Base-by-base conservation (phyloP, 2,329 filamentous ascomycete genomes). In the Hymenoscyphus salicellus region DNA sequence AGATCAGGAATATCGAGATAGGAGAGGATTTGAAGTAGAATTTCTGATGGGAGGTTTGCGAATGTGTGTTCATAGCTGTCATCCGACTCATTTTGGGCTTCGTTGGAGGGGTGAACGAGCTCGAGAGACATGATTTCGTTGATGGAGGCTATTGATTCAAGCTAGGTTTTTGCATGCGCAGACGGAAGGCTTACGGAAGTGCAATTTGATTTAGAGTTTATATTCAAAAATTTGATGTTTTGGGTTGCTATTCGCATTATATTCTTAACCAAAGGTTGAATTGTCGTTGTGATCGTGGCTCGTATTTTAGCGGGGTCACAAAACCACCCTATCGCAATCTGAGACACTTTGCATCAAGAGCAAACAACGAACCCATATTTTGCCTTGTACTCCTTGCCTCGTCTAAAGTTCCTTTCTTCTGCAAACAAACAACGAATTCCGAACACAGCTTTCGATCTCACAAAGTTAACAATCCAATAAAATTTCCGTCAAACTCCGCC, bases 1-100 rank as follows among this genome's bases (percentile, higher is more conserved):
- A 82, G 76, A 64, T 82, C 80, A n/a, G 78, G 75, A 17, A 81
- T 75, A 11, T 82, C 73, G 49, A 82, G 75, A 72, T 75, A 78
- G n/a, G 74, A 74, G 41, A 82, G 72, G 61, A 82, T 76, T 46
- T 74, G 74, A 38, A 81, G 76, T 30, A 82, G 72, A 49, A 83
- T 73, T 73, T 83, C 81, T 41, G 62, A 43, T 30, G 72, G 69
- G 58, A 73, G 65, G 65, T 55, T 32, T 43, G 62, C 41, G 41
- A 52, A 23, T 6, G 46, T 52, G 20, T 52, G 23, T 52, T 26
- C 20, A 52, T 52, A 20, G 46, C 5, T 14, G 11, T 52, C 46
- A 52, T 38, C 16, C 14, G 36, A 38, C 36, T 38, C 14, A 38
- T 52, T 14, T 10, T 14, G 46, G 23, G 20, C 10, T 52, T 52